phyloP scores from a whole-genome alignment of 2,329 filamentous ascomycete genomes.

The Ophiocordyceps camponoti-saundersi region DNA sequence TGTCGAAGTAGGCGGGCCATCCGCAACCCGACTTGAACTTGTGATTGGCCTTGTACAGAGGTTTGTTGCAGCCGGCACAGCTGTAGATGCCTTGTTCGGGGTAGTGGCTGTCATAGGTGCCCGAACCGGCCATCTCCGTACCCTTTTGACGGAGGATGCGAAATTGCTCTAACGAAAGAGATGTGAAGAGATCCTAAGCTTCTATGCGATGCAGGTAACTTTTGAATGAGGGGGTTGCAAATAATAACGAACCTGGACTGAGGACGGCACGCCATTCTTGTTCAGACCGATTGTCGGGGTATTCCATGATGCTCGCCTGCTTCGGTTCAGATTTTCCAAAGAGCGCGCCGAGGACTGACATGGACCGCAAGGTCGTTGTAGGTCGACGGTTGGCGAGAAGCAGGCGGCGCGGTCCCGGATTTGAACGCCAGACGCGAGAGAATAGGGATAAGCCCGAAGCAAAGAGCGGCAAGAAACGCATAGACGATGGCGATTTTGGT shows the following conservation, averaged over 20 bases:
- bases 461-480: slow-evolving; percentile 32
- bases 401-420: slow-evolving; percentile 2
- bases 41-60: slow-evolving; percentile 81
- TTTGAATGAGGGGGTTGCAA: not conserved
- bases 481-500: slow-evolving; percentile 10
- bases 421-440: slow-evolving; percentile 21
- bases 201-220: not conserved
- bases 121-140: slow-evolving; percentile 66
- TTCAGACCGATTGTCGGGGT: slow-evolving; percentile 63
- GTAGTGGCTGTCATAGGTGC: slow-evolving; percentile 77
- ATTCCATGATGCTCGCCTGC: slow-evolving; percentile 42
- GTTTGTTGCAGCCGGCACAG: slow-evolving; percentile 72
- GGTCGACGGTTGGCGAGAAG: slow-evolving; percentile 1
- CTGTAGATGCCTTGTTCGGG: slow-evolving; percentile 62
- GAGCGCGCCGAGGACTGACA: slow-evolving; percentile 61
- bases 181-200: not conserved
- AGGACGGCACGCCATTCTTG: slow-evolving; percentile 84
- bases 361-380: slow-evolving; percentile 29
- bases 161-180: slow-evolving; percentile 60
- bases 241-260: slow-evolving; percentile 27
- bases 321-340: slow-evolving; percentile 45
- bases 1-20: slow-evolving; percentile 97
- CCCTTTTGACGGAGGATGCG: slow-evolving; percentile 82
- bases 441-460: slow-evolving; percentile 29
- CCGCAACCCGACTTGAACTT: slow-evolving; percentile 96